Conservation (phyloP, 768 basidiomycete species). For the Lyophyllum decastes region DNA sequence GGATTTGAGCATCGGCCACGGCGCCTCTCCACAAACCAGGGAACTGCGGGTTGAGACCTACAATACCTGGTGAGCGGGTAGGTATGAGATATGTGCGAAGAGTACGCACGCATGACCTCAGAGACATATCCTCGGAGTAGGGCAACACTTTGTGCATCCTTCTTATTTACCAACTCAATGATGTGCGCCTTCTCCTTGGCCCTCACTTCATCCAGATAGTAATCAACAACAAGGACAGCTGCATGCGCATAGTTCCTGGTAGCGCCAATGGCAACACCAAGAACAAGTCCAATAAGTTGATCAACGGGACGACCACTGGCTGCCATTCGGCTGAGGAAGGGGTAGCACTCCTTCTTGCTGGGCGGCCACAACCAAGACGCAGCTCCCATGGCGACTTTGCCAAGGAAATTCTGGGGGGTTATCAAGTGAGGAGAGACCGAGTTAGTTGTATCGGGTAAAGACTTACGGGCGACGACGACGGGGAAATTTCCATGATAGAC, state of each 20-base stretch:
- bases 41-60: conserved; percentile 42
- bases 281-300: conserved; percentile 41
- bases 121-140: conserved; percentile 48
- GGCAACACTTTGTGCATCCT: conserved; percentile 32
- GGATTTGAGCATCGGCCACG: conserved; percentile 30
- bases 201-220: conserved; percentile 48
- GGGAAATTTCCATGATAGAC: conserved; percentile 24
- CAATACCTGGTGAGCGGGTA: neutral
- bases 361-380: conserved; percentile 4
- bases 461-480: conserved; percentile 27
- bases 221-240: conserved; percentile 49
- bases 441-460: too few relatives aligned
- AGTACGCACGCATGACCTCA: conserved; percentile 52
- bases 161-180: conserved; percentile 32
- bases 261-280: conserved; percentile 48
- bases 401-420: neutral
- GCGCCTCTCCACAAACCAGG: conserved; percentile 40
- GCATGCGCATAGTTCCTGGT: conserved; percentile 50
- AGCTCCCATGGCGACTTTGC: neutral
- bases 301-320: conserved; percentile 37
- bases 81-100: too few relatives aligned
- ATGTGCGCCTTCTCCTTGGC: conserved; percentile 41
- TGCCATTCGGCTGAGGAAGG: conserved; percentile 39
- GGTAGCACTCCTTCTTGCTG: conserved; percentile 32
- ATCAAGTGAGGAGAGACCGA: too few relatives aligned